Evolutionary conservation across 129 eudicot species (phyloP).

Genomic region (Mikania micrantha): DNA sequence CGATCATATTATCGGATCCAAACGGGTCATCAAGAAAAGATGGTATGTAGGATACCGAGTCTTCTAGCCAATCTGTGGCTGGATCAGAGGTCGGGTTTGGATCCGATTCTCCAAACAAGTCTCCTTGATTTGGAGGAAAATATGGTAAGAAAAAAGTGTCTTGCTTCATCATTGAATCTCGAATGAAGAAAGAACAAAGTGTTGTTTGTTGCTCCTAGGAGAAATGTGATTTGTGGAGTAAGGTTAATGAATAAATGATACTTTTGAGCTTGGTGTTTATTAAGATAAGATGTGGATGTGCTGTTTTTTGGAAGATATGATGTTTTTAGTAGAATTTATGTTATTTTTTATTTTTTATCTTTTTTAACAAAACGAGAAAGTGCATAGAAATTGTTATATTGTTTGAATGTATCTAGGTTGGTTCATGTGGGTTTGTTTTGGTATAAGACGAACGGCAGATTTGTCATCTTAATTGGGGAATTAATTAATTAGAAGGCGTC

Average conservation of each 20-base stretch:
- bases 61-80: conserved; percentile 56
- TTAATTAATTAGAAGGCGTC: too few relatives aligned
- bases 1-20: conserved; percentile 21
- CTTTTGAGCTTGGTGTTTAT: conserved; percentile 14
- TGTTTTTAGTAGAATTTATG: too few relatives aligned
- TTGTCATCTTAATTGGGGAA: conserved; percentile 11
- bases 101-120: conserved; percentile 49
- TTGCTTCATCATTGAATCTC: conserved; percentile 32
- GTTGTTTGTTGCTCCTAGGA: neutral
- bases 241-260: conserved; percentile 18
- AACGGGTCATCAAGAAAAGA: conserved; percentile 63
- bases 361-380: conserved; percentile 3
- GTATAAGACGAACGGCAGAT: conserved; percentile 34
- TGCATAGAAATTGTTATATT: neutral
- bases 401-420: conserved; percentile 17
- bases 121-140: conserved; percentile 9
- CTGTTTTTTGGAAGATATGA: conserved; percentile 71
- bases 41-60: conserved; percentile 48
- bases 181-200: conserved; percentile 15
- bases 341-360: too few relatives aligned
- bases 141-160: conserved; percentile 10
- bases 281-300: conserved; percentile 29
- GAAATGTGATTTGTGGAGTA: conserved; percentile 2
- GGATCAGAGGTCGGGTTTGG: conserved; percentile 45
- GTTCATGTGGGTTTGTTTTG: conserved; percentile 27